These are phyloP conservation scores for Ophiostoma quercus DNA, from an alignment of 2,329 filamentous ascomycete species.

Conservation along the genomic window DNA sequence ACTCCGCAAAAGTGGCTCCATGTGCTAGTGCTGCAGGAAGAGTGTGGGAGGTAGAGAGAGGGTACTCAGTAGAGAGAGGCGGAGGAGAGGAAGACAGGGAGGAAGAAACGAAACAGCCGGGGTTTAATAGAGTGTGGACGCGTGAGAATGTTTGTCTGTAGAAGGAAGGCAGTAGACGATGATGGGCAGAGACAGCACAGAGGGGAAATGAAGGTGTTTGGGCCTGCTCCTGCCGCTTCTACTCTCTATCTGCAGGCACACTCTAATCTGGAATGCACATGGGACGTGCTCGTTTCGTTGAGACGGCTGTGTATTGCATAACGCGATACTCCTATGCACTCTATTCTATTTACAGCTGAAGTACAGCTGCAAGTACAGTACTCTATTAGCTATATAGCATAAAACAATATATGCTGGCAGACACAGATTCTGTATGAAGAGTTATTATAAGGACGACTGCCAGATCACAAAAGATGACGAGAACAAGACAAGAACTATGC, in stretches of 20 bases:
- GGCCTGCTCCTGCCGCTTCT: background rate
- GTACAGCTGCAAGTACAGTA: too few relatives aligned
- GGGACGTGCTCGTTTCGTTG: background rate
- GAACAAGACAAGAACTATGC: too few relatives aligned
- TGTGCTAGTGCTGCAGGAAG: constrained; percentile 19
- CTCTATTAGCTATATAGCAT: too few relatives aligned
- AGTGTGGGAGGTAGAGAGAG: background rate
- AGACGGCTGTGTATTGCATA: background rate
- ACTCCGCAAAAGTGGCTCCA: constrained; percentile 26
- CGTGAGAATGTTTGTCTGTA: background rate
- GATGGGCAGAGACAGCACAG: background rate
- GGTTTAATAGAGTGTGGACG: background rate
- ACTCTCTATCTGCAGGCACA: background rate
- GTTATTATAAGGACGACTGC: too few relatives aligned
- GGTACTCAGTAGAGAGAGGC: too few relatives aligned
- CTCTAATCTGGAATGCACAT: background rate
- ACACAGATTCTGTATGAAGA: too few relatives aligned
- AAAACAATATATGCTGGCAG: too few relatives aligned
- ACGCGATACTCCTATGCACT: too few relatives aligned
- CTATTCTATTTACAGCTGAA: too few relatives aligned
- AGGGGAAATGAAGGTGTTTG: background rate
- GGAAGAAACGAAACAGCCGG: background rate
- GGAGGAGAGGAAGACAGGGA: background rate
- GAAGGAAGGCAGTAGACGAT: background rate
- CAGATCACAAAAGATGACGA: too few relatives aligned